These are phyloP conservation scores for Syzygium malaccense DNA, from an alignment of 441 rosid genomes.

Conservation along the genomic window DNA sequence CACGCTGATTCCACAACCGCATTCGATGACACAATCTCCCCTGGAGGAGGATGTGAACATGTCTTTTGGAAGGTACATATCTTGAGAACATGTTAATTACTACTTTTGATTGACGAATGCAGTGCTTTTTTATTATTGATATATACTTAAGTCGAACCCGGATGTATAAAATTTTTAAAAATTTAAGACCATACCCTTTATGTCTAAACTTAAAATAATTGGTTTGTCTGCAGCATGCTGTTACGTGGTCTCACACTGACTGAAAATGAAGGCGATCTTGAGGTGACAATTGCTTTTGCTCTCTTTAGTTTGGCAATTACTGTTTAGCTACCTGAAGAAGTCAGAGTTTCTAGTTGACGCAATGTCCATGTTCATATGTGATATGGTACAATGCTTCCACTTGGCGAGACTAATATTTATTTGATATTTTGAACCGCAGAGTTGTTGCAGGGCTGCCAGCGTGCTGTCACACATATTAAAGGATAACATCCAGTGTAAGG, in stretches of 20 bases:
- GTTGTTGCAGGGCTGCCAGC: constrained; percentile 95
- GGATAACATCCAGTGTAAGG: constrained; percentile 81
- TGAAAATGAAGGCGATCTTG: constrained; percentile 90
- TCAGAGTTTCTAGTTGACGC: background rate
- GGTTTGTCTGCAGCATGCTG: constrained; percentile 64
- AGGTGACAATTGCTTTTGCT: constrained; percentile 40
- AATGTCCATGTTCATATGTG: background rate
- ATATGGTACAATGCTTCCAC: background rate
- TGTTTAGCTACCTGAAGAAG: background rate
- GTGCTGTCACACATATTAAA: constrained; percentile 77
- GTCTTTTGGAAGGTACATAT: constrained; percentile 93
- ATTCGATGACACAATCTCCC: constrained; percentile 45
- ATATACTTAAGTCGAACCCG: background rate
- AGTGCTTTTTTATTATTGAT: background rate
- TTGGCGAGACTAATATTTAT: background rate
- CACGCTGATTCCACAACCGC: constrained; percentile 90
- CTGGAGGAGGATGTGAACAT: constrained; percentile 87
- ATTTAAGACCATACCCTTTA: background rate
- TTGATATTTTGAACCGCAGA: constrained; percentile 45
- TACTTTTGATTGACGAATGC: background rate
- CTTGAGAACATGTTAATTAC: background rate
- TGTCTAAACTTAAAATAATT: background rate
- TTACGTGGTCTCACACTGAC: constrained; percentile 80
- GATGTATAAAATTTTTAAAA: background rate
- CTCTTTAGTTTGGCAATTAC: background rate